Conservation (phyloP, 768 basidiomycete genomes). For the Suillus bovinus region DNA sequence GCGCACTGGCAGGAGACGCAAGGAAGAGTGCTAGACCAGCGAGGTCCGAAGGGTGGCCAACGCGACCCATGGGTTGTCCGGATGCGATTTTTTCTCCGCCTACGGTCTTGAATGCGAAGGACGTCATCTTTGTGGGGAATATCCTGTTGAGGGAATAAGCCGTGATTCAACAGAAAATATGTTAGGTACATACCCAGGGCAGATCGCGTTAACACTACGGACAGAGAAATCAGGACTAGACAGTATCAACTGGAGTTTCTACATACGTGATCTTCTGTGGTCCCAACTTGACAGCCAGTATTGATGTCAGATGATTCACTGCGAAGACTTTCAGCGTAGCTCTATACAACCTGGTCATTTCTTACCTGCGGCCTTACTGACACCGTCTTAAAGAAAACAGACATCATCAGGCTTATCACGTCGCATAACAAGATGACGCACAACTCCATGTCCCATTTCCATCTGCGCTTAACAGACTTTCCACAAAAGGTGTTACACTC, state of each 20-base stretch:
- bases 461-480: conserved; percentile 46
- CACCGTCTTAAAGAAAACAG: too few relatives aligned
- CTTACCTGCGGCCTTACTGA: too few relatives aligned
- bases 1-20: conserved; percentile 70
- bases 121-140: conserved; percentile 87
- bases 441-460: conserved; percentile 69
- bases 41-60: conserved; percentile 64
- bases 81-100: conserved; percentile 55
- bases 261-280: too few relatives aligned
- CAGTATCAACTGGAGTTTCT: neutral
- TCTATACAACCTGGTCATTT: too few relatives aligned
- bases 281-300: too few relatives aligned
- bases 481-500: conserved; percentile 52
- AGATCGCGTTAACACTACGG: conserved; percentile 76
- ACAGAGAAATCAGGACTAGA: conserved; percentile 7
- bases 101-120: conserved; percentile 57
- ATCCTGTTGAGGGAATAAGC: conserved; percentile 39
- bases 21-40: conserved; percentile 74
- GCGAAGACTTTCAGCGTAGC: too few relatives aligned
- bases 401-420: too few relatives aligned
- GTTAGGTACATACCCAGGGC: conserved; percentile 60
- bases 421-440: too few relatives aligned
- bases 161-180: neutral
- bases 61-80: conserved; percentile 69
- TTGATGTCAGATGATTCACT: too few relatives aligned